Conservation (phyloP, 2,329 filamentous ascomycete genomes). For the Aureobasidium lini region DNA sequence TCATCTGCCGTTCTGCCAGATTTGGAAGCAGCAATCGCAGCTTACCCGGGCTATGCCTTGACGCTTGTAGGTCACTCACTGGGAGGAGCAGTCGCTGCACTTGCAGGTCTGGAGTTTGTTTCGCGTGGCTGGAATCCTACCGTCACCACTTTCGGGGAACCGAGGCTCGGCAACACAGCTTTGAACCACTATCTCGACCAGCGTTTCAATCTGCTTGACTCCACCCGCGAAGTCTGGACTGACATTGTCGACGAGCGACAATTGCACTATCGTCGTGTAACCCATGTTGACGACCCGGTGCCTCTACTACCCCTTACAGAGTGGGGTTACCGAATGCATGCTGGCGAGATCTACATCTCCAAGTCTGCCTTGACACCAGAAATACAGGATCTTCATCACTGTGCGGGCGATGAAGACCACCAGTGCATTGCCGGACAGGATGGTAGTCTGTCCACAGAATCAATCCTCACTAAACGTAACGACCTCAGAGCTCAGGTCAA, state of each 20-base stretch:
- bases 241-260: constrained; percentile 23
- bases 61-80: constrained; percentile 85
- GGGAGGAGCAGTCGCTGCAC: constrained; percentile 81
- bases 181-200: constrained; percentile 48
- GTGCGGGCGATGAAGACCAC: constrained; percentile 63
- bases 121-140: constrained; percentile 66
- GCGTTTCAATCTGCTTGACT: constrained; percentile 35
- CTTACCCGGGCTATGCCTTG: constrained; percentile 64
- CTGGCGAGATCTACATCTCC: constrained; percentile 78
- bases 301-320: constrained; percentile 77
- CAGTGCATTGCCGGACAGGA: constrained; percentile 61
- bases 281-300: constrained; percentile 79
- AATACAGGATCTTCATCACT: constrained; percentile 61
- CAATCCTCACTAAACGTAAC: neutral
- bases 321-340: constrained; percentile 82
- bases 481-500: constrained; percentile 1
- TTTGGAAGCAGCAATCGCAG: constrained; percentile 50
- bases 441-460: constrained; percentile 21
- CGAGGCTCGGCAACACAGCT: constrained; percentile 51
- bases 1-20: constrained; percentile 60
- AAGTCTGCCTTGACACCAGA: constrained; percentile 63
- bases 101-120: constrained; percentile 76
- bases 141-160: constrained; percentile 91
- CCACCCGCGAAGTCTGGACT: neutral
- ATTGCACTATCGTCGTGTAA: constrained; percentile 63